Evolutionary conservation across 352 stramenopile species (phyloP).

Genomic region (Phytophthora fragariae): DNA sequence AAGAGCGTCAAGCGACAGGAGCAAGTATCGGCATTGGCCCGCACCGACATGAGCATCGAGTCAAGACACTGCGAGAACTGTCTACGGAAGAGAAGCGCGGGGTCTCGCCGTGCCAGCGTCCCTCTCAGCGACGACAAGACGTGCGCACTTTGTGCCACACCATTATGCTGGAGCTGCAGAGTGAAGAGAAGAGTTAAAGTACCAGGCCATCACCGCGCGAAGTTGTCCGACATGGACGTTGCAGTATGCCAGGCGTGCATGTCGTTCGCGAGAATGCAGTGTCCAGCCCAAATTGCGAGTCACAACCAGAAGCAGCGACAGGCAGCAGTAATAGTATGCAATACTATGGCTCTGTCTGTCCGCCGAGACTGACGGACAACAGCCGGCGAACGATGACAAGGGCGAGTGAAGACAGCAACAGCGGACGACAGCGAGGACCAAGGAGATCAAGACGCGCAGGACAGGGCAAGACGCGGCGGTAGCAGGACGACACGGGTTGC

Average conservation of each 20-base stretch:
- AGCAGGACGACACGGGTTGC: no score
- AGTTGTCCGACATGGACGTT: not conserved
- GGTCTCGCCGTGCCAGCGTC: not conserved
- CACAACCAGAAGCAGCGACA: conserved; percentile 1
- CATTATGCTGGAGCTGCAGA: not conserved
- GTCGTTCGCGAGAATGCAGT: not conserved
- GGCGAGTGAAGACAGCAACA: no score
- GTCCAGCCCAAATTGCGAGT: not conserved
- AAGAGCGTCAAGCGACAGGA: not conserved
- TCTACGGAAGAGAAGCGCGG: not conserved
- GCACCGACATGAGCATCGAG: not conserved
- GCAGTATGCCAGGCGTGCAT: not conserved
- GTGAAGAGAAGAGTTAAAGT: conserved; percentile 1
- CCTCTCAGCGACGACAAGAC: not conserved
- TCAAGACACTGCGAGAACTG: not conserved
- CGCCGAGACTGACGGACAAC: no score
- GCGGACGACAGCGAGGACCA: no score
- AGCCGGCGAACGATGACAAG: no score
- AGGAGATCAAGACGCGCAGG: no score
- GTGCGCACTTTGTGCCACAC: not conserved
- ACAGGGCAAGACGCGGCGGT: no score
- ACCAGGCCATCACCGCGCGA: not conserved
- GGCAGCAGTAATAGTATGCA: not conserved
- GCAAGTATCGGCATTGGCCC: not conserved
- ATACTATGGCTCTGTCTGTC: no score